Base-by-base conservation (phyloP, 2,329 filamentous ascomycete species). In the Fusarium cicatricum region DNA sequence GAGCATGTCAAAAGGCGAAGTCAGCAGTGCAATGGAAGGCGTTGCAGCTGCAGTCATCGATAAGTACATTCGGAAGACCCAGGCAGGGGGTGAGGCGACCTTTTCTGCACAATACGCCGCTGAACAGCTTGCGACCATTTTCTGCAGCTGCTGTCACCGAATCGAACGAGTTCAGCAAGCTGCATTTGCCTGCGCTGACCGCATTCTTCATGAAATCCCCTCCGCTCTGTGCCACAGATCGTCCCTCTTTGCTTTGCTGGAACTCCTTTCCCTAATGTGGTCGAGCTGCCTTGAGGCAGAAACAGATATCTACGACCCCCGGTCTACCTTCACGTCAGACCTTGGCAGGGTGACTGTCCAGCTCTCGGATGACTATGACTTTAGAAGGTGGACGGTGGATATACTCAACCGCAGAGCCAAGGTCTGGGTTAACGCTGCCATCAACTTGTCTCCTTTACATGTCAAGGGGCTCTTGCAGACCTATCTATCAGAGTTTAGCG, bases 381-480 rank as follows among this genome's bases (percentile, higher is more conserved):
- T 95, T 71, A 87, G 96, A 47, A 88, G 89, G 62, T 84, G 82
- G 52, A 99, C 95, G 0, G 78, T 99, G 42, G 88, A 91, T 56
- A 84, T 82, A 16, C 84, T 99, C 26, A 87, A 96, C 71, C 87
- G 85, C 57, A 88, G 86, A 64, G 92, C 93, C 29, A 90, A 86
- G 63, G 76, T 75, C 4, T 99, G 95, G 95, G 88, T 99, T 1
- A 86, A 85, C 16, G 80, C 85, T 28, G 90, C 91, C 8, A 87
- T 98, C 66, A 89, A 90, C 64, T 84, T 96, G 41, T 92, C 96
- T 3, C 94, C 95, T 6, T 80, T 97, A 19, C 94, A 99, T 74
- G 87, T 98, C 56, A 99, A 99, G 76, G 95, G 96, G 1, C 81
- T 99, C 16, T 81, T 99, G 37, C 95, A 97, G 76, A 98, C 95